Evolutionary conservation across 805 yeast species (phyloP).

Genomic region (Metschnikowia picachoensis): DNA sequence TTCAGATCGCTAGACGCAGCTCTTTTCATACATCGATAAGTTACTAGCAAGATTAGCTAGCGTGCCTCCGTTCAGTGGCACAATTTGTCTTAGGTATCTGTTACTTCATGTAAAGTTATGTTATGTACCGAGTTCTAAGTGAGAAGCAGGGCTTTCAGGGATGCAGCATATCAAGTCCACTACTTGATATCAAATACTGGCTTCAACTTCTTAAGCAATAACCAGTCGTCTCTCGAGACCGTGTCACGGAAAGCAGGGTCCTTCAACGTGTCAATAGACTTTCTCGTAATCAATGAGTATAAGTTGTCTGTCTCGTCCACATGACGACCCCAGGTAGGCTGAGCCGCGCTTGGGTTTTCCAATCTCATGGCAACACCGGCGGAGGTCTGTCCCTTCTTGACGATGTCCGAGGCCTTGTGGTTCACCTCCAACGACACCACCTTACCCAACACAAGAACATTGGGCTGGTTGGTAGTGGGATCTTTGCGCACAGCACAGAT

Average conservation of each 20-base stretch:
- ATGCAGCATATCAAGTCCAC: background rate
- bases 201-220: constrained; percentile 83
- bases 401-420: constrained; percentile 75
- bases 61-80: background rate
- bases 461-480: constrained; percentile 75
- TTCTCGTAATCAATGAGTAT: constrained; percentile 87
- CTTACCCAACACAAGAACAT: constrained; percentile 73
- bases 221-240: constrained; percentile 95
- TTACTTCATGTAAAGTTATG: background rate
- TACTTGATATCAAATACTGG: constrained; percentile 80
- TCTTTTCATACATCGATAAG: too few relatives aligned
- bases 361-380: constrained; percentile 99
- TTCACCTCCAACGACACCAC: constrained; percentile 94
- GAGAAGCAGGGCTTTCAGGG: background rate
- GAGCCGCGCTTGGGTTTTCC: constrained; percentile 87
- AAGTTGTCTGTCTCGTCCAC: constrained; percentile 88
- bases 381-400: constrained; percentile 90
- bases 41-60: too few relatives aligned
- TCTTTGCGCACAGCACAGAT: constrained; percentile 89
- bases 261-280: constrained; percentile 92
- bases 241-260: constrained; percentile 96
- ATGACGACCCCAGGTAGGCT: constrained; percentile 99
- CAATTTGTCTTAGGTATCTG: too few relatives aligned
- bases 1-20: too few relatives aligned
- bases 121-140: constrained; percentile 1